Percentiles rank a stretch among this genome's conserved stretches.
These are phyloP conservation scores for Linnemannia hyalina DNA, from an alignment of 192 early-diverging fungal genomes.

Conservation along the genomic window DNA sequence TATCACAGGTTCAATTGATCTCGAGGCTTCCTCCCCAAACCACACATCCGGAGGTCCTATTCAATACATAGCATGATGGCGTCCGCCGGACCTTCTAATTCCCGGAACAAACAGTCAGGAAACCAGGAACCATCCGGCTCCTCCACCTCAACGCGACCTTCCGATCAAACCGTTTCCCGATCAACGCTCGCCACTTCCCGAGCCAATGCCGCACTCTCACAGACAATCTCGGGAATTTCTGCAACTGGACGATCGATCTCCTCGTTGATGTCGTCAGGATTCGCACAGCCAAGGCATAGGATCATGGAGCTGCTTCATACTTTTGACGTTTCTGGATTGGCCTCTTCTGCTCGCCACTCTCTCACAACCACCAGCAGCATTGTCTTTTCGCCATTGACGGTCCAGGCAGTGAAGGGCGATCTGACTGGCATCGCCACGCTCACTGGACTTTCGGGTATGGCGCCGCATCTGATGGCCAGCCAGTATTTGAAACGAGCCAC, in stretches of 20 bases:
- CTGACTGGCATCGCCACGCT: conserved; percentile 59
- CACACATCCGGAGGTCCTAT: neutral
- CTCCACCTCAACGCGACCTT: conserved; percentile 4
- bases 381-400: conserved; percentile 67
- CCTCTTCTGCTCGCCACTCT: conserved; percentile 43
- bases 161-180: conserved; percentile 31
- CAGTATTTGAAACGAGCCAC: conserved; percentile 48
- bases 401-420: conserved; percentile 66
- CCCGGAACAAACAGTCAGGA: conserved; percentile 25
- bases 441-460: conserved; percentile 58
- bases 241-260: conserved; percentile 55
- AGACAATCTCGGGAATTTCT: conserved; percentile 52
- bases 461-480: conserved; percentile 63
- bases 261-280: conserved; percentile 42
- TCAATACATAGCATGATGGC: conserved; percentile 28
- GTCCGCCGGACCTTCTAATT: conserved; percentile 35
- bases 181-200: conserved; percentile 11
- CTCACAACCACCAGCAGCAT: conserved; percentile 59
- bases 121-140: conserved; percentile 5
- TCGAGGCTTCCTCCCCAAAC: neutral
- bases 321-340: conserved; percentile 48
- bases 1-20: neutral
- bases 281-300: conserved; percentile 41
- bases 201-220: conserved; percentile 42
- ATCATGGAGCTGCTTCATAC: conserved; percentile 50